phyloP scores from a whole-genome alignment of 2,329 filamentous ascomycete species.

The Claviceps sp. region DNA sequence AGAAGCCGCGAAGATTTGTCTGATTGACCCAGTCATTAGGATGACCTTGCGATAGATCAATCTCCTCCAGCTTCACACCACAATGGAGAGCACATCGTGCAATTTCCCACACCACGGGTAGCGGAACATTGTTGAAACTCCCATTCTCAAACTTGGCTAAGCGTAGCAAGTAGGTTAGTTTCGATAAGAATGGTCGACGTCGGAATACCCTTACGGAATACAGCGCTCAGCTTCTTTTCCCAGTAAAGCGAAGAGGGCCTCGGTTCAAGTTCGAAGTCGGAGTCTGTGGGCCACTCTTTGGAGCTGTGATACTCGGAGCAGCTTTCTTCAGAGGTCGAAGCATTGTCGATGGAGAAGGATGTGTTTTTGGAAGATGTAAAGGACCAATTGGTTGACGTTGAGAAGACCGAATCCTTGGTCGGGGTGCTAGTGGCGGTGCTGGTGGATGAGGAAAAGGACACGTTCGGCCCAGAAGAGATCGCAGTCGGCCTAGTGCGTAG shows the following conservation, averaged over 20 bases:
- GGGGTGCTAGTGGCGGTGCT: background rate
- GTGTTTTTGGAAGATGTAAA: constrained; percentile 3
- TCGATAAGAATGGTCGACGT: background rate
- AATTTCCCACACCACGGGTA: constrained; percentile 40
- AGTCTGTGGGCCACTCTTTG: constrained; percentile 7
- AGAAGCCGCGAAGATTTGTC: constrained; percentile 24
- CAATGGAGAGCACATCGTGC: constrained; percentile 34
- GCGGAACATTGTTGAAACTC: constrained; percentile 29
- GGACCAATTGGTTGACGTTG: background rate
- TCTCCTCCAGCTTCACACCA: constrained; percentile 23
- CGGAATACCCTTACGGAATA: constrained; percentile 26
- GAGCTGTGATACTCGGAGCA: constrained; percentile 9
- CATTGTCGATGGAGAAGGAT: constrained; percentile 1
- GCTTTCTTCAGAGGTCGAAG: background rate
- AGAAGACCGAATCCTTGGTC: background rate
- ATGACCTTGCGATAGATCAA: constrained; percentile 20
- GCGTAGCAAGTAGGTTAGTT: background rate
- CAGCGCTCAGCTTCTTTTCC: constrained; percentile 16
- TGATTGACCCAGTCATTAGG: constrained; percentile 29
- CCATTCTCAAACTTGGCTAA: constrained; percentile 25
- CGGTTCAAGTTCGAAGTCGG: background rate
- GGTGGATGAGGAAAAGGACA: background rate
- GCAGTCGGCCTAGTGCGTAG: background rate
- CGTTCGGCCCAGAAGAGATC: background rate
- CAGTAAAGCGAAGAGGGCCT: constrained; percentile 1